Evolutionary conservation across 1,284 basidiomycete genomes (phyloP), one percentile per base, ranked within the genome.

Genomic region (Moniliella sp.): DNA sequence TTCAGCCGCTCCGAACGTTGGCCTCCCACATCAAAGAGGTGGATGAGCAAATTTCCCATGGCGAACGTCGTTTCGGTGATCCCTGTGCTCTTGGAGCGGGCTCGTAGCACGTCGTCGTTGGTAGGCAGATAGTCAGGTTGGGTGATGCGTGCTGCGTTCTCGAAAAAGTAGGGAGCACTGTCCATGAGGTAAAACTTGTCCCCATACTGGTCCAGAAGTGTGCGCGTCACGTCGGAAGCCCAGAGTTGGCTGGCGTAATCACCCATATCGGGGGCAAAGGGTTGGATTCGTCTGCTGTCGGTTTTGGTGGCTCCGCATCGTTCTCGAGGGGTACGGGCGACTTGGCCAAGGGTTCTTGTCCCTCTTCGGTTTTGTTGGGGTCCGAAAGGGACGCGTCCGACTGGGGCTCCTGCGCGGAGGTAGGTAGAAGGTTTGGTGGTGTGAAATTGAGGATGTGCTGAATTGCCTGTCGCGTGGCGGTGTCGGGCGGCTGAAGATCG

Each of bases 221-320:
- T n/a, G n/a, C n/a, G n/a, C n/a, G n/a, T n/a, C n/a, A n/a, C n/a
- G n/a, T n/a, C n/a, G n/a, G n/a, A n/a, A n/a, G n/a, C n/a, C n/a
- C n/a, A n/a, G n/a, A n/a, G n/a, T n/a, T n/a, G n/a, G n/a, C n/a
- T n/a, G n/a, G n/a, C n/a, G n/a, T n/a, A n/a, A n/a, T n/a, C n/a
- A n/a, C n/a, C n/a, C n/a, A n/a, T n/a, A n/a, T n/a, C n/a, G n/a
- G n/a, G n/a, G n/a, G n/a, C n/a, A n/a, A n/a, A n/a, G n/a, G n/a
- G n/a, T n/a, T n/a, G n/a, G n/a, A n/a, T n/a, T n/a, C n/a, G n/a
- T n/a, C n/a, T n/a, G n/a, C n/a, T n/a, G n/a, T n/a, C n/a, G n/a
- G 91, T 91, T 28, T 80, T 72, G 1, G 86, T 86, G 10, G 76
- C 80, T 64, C 94, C 86, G 65, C 94, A 86, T 37, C 83, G 73